Evolutionary conservation across 228 moss, liverwort and hornwort species (phyloP), one percentile per base, ranked within the genome.

Genomic region (Sphagnum magellanicum): DNA sequence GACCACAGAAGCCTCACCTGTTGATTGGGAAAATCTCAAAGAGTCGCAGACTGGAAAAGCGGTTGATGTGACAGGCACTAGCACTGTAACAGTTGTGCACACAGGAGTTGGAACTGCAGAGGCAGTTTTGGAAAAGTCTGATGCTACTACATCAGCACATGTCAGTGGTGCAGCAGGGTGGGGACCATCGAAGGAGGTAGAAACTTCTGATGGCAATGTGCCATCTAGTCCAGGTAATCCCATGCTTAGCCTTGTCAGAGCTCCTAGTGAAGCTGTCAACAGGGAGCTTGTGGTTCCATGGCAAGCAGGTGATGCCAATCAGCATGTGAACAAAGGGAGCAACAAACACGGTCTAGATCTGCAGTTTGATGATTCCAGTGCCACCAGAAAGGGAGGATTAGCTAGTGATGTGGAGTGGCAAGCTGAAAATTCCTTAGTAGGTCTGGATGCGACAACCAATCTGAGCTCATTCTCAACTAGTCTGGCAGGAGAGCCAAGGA

Each of bases 251-350:
- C 32, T 32, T 32, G 32, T 32, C 32, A 32, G 32, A 32, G 12
- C 55, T 55, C 68, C 53, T 6, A 53, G 57, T 5, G 68, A 68
- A 46, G 46, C 55, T 53, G 68, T 17, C 5, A n/a, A 52, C 57
- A 32, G 57, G 57, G 55, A 55, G 47, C 53, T 52, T 6, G 46
- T 53, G 5, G 68, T 53, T 12, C 68, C 32, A 5, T 68, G 68
- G 68, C 53, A 57, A 15, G 53, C 55, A 53, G 68, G 55, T 52
- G 68, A 68, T 57, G 53, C 55, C 16, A 68, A 68, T 57, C 46
- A 53, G 6, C 55, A 12, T 16, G 32, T 48, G 5, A 68, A 16
- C 5, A 16, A 14, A 32, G 55, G 16, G 48, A 58, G 52, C 68
- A 58, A 57, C 51, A 32, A 16, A 8, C 10, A 8, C 6, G 5